Percentiles rank a stretch among this genome's conserved stretches.
Conservation (phyloP, 768 basidiomycete species). For the Phlegmacium glaucopus region DNA sequence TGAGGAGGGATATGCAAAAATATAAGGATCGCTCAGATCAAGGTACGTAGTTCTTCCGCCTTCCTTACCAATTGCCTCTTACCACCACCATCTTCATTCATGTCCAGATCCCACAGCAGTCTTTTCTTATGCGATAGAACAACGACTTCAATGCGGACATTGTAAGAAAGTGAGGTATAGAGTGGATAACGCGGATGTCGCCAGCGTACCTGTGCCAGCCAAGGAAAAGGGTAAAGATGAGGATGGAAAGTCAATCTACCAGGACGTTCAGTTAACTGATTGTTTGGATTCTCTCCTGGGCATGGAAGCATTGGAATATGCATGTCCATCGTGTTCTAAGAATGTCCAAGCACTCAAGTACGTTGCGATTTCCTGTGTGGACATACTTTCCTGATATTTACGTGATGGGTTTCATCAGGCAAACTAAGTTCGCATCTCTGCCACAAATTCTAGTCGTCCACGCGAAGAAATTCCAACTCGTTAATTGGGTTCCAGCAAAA, state of each 20-base stretch:
- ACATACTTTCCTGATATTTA: not conserved
- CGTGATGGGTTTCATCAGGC: conserved; percentile 37
- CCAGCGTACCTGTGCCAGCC: conserved; percentile 81
- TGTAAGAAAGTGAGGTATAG: conserved; percentile 84
- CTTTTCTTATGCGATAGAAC: conserved; percentile 84
- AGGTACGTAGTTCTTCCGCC: conserved; percentile 17
- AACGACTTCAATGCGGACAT: conserved; percentile 75
- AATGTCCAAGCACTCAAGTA: conserved; percentile 73
- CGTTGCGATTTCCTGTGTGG: conserved; percentile 18
- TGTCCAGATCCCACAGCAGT: conserved; percentile 63
- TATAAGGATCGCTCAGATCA: conserved; percentile 33
- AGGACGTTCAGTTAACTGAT: conserved; percentile 53
- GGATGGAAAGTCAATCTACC: conserved; percentile 62
- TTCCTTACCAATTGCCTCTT: not conserved
- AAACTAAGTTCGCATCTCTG: conserved; percentile 77
- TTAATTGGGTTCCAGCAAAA: conserved; percentile 96
- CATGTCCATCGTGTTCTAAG: conserved; percentile 70
- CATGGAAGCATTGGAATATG: conserved; percentile 72
- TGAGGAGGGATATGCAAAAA: conserved; percentile 65
- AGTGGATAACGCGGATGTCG: conserved; percentile 67
- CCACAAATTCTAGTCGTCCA: conserved; percentile 88
- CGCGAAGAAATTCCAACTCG: conserved; percentile 90
- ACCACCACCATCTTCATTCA: too few relatives aligned
- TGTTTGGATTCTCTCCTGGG: conserved; percentile 62
- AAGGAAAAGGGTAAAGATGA: conserved; percentile 48